phyloP scores from a whole-genome alignment of 2,329 filamentous ascomycete species.

The Leptographium procerum region DNA sequence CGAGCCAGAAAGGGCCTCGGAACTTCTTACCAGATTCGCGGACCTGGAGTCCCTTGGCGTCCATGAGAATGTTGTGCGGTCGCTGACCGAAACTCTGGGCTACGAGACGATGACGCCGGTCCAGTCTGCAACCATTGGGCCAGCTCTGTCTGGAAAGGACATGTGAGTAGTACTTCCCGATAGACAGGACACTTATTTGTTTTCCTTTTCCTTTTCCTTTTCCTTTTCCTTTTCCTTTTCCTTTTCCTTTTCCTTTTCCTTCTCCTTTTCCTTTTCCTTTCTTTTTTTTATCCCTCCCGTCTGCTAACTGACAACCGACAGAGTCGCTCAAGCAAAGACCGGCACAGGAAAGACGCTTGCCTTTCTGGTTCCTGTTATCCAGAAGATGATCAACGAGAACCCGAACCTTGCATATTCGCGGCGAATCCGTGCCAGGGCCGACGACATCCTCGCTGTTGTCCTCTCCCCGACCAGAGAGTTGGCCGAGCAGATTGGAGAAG shows the following conservation, averaged over 20 bases:
- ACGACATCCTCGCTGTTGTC: conserved; percentile 58
- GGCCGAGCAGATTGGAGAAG: conserved; percentile 67
- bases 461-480: conserved; percentile 73
- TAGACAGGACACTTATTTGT: too few relatives aligned
- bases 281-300: not conserved
- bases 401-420: conserved; percentile 42
- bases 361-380: conserved; percentile 77
- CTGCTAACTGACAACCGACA: conserved; percentile 20
- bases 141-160: conserved; percentile 69
- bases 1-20: not conserved
- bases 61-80: conserved; percentile 50
- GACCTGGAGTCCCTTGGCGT: conserved; percentile 40
- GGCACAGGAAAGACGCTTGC: conserved; percentile 95
- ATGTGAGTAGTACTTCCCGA: conserved; percentile 55
- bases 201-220: not conserved
- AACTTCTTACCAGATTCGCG: conserved; percentile 23
- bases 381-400: conserved; percentile 60
- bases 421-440: conserved; percentile 26
- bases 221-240: not conserved
- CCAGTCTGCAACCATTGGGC: conserved; percentile 70
- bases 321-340: conserved; percentile 88
- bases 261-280: not conserved
- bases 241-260: not conserved
- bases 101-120: conserved; percentile 88
- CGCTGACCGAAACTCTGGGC: conserved; percentile 61